Percentiles rank a stretch among this genome's conserved stretches.
phyloP scores from a whole-genome alignment of 768 basidiomycete species.

The Crassisporium funariophilum region DNA sequence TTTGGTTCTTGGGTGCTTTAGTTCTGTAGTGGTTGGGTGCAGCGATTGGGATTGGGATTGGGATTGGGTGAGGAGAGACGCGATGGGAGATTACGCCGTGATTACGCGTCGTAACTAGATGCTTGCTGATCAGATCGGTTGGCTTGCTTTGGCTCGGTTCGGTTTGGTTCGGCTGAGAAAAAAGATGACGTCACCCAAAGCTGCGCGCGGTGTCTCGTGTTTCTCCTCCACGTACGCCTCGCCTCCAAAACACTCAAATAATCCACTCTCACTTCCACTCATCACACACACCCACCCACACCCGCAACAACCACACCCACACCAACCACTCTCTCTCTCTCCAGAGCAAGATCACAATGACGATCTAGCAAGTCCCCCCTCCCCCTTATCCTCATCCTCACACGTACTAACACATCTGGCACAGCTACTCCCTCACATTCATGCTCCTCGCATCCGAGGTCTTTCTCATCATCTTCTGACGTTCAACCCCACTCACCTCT shows the following conservation, averaged over 20 bases:
- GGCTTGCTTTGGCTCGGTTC: constrained; percentile 7
- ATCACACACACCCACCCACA: too few species aligned
- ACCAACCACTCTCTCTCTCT: not conserved
- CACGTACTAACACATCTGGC: constrained; percentile 17
- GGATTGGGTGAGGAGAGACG: too few species aligned
- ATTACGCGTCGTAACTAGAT: constrained; percentile 27
- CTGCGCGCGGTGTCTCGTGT: constrained; percentile 6
- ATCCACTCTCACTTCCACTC: constrained; percentile 18
- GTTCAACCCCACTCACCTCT: not conserved
- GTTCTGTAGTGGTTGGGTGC: too few species aligned
- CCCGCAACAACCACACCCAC: constrained; percentile 6
- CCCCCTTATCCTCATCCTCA: constrained; percentile 23
- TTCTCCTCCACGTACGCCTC: too few species aligned
- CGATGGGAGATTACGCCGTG: too few species aligned
- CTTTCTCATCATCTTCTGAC: not conserved
- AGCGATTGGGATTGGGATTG: too few species aligned
- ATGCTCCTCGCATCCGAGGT: constrained; percentile 78
- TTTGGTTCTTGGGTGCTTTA: too few species aligned
- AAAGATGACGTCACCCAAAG: constrained; percentile 23
- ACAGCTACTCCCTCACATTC: constrained; percentile 80
- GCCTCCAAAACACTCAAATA: too few species aligned
- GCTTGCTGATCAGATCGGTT: constrained; percentile 12
- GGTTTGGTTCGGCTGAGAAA: constrained; percentile 1
- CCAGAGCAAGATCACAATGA: constrained; percentile 34
- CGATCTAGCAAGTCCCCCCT: constrained; percentile 43